Evolutionary conservation across 495 filamentous ascomycete species (phyloP), one percentile per base, ranked within the genome.

Genomic region (Penicillium atrosanguineum): DNA sequence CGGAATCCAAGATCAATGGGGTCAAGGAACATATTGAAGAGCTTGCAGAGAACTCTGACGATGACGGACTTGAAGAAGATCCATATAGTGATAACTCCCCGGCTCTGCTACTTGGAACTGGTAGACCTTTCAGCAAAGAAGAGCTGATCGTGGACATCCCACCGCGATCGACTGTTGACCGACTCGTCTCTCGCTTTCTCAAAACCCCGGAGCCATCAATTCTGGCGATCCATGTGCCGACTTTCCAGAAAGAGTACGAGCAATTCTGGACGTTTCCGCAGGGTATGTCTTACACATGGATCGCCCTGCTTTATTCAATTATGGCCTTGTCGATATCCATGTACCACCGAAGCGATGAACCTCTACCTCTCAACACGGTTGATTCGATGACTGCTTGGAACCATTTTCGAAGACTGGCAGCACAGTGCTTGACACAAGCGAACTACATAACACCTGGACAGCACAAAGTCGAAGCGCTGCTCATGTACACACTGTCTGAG

Each of bases 181-280:
- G 74, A 25, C 53, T 82, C 7, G 59, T 82, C n/a, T 66, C 70
- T 23, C 63, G 68, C 14, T 77, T 79, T 46, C 62, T 82, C 18
- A 72, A 74, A 21, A 67, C 66, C 0, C 69, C 69, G 26, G 77
- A 80, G 43, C 71, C 78, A 1, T 54, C 67, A 25, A 61, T 73
- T 48, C 70, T 74, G 31, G 51, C 67, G 11, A 65, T 78, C 11
- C 77, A 80, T 57, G 57, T 72, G n/a, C 72, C 75, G 4, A 72
- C 73, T 1, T 77, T 77, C 31, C 69, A 68, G 26, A 72, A 64
- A 49, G 61, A 71, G 65, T 75, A 75, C 44, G 67, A 64, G 37
- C 36, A 63, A 23, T 76, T 76, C 49, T 76, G 73, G 73, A 23
- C 29, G 6, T 50, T 56, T 6, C 72, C 69, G 6, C 44, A 63